Percentiles rank a stretch among this genome's conserved stretches.
These are phyloP conservation scores for Choiromyces venosus DNA, from an alignment of 495 filamentous ascomycete genomes.

Conservation along the genomic window DNA sequence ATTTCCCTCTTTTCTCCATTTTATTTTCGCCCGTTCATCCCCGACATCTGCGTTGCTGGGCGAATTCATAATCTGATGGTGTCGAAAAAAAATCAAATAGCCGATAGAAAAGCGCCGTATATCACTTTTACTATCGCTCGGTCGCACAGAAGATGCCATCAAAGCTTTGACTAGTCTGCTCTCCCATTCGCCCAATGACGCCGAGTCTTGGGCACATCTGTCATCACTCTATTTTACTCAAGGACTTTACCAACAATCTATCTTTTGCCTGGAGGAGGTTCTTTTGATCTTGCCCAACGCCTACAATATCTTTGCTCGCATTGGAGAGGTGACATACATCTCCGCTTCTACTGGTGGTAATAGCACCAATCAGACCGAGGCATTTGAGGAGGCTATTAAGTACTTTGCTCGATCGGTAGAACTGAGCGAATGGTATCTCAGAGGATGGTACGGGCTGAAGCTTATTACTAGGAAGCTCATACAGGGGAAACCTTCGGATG, in stretches of 20 bases:
- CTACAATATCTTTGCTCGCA: conserved; percentile 90
- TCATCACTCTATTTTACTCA: conserved; percentile 75
- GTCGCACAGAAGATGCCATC: conserved; percentile 64
- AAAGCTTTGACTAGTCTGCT: conserved; percentile 66
- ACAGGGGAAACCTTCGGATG: conserved; percentile 46
- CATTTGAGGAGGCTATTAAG: conserved; percentile 65
- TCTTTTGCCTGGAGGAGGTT: conserved; percentile 86
- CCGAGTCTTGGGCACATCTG: conserved; percentile 90
- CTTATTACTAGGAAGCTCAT: conserved; percentile 53
- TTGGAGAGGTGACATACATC: conserved; percentile 77
- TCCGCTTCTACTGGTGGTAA: conserved; percentile 44
- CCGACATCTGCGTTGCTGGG: neutral
- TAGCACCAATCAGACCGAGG: conserved; percentile 47
- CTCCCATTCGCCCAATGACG: conserved; percentile 79
- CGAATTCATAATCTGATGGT: conserved; percentile 17
- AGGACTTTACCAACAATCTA: conserved; percentile 70
- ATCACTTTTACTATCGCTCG: conserved; percentile 69
- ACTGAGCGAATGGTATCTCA: conserved; percentile 84
- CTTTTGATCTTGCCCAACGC: conserved; percentile 83
- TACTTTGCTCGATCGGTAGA: conserved; percentile 86
- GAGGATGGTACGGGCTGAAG: conserved; percentile 86
- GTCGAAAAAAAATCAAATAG: conserved; percentile 45
- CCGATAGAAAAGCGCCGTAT: conserved; percentile 80
- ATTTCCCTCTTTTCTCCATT: conserved; percentile 14
- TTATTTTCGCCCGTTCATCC: conserved; percentile 2